Conservation (phyloP, 1,284 basidiomycete genomes). For the Puccinia coronata region DNA sequence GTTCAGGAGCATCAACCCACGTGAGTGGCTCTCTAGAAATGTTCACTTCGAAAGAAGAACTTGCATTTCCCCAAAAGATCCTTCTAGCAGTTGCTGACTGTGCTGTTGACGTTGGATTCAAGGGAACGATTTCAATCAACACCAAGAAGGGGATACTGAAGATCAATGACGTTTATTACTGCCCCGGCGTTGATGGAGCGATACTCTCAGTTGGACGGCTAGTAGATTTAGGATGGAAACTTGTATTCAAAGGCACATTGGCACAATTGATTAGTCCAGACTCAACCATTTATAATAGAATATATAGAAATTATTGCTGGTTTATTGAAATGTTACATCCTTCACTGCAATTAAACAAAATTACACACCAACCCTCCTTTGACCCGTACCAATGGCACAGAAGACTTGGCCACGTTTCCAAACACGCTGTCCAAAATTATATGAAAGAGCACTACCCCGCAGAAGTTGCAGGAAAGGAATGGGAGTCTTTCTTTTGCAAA, state of each 20-base stretch:
- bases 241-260: too few relatives aligned
- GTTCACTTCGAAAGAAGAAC: too few relatives aligned
- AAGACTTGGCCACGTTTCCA: constrained; percentile 9
- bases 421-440: neutral
- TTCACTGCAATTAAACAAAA: neutral
- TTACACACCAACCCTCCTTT: neutral
- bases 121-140: too few relatives aligned
- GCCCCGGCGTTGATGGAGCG: too few relatives aligned
- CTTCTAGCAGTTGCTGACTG: neutral
- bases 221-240: neutral
- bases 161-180: neutral
- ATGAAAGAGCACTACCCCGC: too few relatives aligned
- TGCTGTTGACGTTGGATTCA: neutral
- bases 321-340: neutral
- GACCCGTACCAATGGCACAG: neutral
- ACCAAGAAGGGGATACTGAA: neutral
- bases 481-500: neutral
- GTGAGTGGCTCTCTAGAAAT: too few relatives aligned
- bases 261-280: neutral
- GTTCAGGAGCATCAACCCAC: too few relatives aligned
- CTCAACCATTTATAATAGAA: neutral
- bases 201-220: constrained; percentile 2
- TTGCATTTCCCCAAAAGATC: neutral
- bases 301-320: constrained; percentile 17
- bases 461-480: too few relatives aligned